Percentiles rank a stretch among this genome's conserved stretches.
These are phyloP conservation scores for Leccinellum albellum DNA, from an alignment of 768 basidiomycete species.

Conservation along the genomic window DNA sequence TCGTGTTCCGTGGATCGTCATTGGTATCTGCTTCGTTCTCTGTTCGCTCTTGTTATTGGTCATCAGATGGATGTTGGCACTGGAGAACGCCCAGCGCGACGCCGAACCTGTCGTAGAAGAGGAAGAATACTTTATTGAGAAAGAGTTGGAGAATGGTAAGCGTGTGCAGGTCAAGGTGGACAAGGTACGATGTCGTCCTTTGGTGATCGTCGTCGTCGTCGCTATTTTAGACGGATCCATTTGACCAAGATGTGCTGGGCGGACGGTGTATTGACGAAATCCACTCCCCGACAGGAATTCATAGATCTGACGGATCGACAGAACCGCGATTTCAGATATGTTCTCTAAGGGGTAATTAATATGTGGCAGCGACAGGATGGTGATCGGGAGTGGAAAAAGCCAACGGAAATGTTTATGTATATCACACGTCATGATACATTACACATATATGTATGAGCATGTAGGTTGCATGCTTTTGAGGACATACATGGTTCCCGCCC, in stretches of 20 bases:
- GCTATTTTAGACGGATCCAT: too few relatives aligned
- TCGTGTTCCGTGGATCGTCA: too few relatives aligned
- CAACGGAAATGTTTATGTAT: too few relatives aligned
- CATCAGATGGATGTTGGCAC: constrained; percentile 39
- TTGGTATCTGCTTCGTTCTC: too few relatives aligned
- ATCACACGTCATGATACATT: too few relatives aligned
- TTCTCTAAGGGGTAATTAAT: constrained; percentile 37
- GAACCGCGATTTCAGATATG: constrained; percentile 71
- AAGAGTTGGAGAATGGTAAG: constrained; percentile 45
- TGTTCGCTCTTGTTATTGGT: constrained; percentile 43
- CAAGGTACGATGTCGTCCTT: constrained; percentile 41
- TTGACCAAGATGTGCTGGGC: too few relatives aligned
- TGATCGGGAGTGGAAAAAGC: too few relatives aligned
- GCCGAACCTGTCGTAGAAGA: constrained; percentile 49
- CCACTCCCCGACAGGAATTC: constrained; percentile 45
- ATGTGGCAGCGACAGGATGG: too few relatives aligned
- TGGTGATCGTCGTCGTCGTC: background rate
- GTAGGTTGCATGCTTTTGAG: too few relatives aligned
- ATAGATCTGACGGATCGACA: constrained; percentile 70
- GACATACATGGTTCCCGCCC: too few relatives aligned
- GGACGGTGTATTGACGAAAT: background rate
- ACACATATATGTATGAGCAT: too few relatives aligned
- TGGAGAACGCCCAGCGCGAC: constrained; percentile 66
- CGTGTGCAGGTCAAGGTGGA: constrained; percentile 53
- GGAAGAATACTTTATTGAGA: constrained; percentile 61